phyloP scores from a whole-genome alignment of 139 green algal species.

The Astrephomene gubernaculifera region DNA sequence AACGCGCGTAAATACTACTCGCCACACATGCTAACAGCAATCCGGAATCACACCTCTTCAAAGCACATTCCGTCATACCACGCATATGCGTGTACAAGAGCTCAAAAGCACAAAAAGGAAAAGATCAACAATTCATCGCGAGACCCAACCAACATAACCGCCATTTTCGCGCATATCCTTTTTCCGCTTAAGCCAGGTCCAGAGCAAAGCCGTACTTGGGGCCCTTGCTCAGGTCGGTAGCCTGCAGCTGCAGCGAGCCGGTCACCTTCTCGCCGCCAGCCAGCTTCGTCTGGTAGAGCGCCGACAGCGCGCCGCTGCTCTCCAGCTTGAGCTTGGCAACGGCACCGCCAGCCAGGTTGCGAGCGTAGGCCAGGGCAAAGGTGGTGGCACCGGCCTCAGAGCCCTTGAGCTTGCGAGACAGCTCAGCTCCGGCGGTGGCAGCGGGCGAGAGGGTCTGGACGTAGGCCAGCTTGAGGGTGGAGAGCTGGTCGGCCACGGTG shows the following conservation, averaged over 20 bases:
- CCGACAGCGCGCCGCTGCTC: conserved; percentile 12
- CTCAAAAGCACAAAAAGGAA: no score
- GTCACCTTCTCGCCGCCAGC: conserved; percentile 23
- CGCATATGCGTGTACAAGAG: no score
- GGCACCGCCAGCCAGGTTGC: not conserved
- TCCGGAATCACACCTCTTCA: no score
- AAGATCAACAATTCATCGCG: no score
- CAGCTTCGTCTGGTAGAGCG: conserved; percentile 32
- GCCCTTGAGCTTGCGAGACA: not conserved
- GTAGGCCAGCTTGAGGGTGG: conserved; percentile 37
- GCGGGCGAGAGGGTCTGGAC: not conserved
- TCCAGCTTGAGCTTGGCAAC: conserved; percentile 28
- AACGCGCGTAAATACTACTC: no score
- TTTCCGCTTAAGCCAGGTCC: conserved; percentile 34
- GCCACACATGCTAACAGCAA: no score
- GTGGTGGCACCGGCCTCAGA: not conserved
- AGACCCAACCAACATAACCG: no score
- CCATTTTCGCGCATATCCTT: no score
- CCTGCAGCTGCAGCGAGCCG: conserved; percentile 31
- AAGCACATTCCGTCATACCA: no score
- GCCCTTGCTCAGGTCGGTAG: conserved; percentile 23
- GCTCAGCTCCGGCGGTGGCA: conserved; percentile 19
- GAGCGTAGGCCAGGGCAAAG: conserved; percentile 32
- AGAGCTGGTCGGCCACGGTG: conserved; percentile 6
- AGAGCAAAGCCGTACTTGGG: conserved; percentile 44